Evolutionary conservation across 1,284 basidiomycete genomes (phyloP).

Genomic region (Ganoderma sinense): DNA sequence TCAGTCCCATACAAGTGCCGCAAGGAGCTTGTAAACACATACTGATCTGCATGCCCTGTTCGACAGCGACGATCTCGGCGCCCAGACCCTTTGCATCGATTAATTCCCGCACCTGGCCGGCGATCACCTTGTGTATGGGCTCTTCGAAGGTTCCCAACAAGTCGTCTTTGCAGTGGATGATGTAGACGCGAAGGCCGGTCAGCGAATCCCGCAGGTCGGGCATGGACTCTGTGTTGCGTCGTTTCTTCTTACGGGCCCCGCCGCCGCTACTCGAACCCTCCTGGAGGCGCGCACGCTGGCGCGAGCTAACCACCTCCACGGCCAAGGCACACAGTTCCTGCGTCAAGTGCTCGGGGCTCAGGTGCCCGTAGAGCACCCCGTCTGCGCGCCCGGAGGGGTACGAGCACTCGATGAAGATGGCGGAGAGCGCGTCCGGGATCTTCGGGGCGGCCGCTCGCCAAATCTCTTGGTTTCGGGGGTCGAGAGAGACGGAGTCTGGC

Average conservation of each 20-base stretch:
- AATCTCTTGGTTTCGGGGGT: constrained; percentile 65
- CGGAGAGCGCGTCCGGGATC: constrained; percentile 65
- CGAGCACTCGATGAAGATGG: constrained; percentile 87
- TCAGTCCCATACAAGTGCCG: neutral
- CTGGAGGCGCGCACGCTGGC: constrained; percentile 30
- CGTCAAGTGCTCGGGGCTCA: constrained; percentile 75
- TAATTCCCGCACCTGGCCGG: constrained; percentile 64
- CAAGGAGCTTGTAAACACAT: constrained; percentile 21
- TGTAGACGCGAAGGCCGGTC: constrained; percentile 66
- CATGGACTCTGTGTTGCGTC: constrained; percentile 42
- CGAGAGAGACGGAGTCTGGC: constrained; percentile 69
- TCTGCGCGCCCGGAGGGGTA: constrained; percentile 72
- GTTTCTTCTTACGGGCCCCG: constrained; percentile 58
- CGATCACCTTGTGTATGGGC: constrained; percentile 65
- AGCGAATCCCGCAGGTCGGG: constrained; percentile 60
- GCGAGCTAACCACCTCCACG: constrained; percentile 62
- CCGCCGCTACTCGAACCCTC: constrained; percentile 30
- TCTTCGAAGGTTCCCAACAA: constrained; percentile 48
- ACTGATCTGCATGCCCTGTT: constrained; percentile 81
- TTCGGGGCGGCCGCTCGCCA: constrained; percentile 79
- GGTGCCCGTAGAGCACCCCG: constrained; percentile 75
- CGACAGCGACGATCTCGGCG: constrained; percentile 65
- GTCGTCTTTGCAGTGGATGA: constrained; percentile 86
- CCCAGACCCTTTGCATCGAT: constrained; percentile 66
- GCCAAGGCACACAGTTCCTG: constrained; percentile 73